Evolutionary conservation across 2,329 filamentous ascomycete genomes (phyloP).

Genomic region (Xylaria sp.): DNA sequence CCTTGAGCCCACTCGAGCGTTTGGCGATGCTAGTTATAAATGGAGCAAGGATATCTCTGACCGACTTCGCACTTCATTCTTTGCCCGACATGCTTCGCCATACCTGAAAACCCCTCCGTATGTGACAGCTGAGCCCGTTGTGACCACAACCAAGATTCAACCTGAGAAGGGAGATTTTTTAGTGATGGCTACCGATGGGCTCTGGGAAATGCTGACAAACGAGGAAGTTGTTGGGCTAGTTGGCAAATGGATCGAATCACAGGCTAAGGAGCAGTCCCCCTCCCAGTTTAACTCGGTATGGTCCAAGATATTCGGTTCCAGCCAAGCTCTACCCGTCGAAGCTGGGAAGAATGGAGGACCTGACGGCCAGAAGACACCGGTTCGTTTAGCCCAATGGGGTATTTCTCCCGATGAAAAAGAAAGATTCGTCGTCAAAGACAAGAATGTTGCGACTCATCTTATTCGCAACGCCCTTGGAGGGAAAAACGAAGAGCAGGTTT

Average conservation of each 20-base stretch:
- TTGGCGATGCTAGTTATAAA: slow-evolving; percentile 97
- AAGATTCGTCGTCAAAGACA: slow-evolving; percentile 93
- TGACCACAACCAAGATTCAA: slow-evolving; percentile 91
- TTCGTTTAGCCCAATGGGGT: slow-evolving; percentile 92
- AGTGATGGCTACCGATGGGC: slow-evolving; percentile 93
- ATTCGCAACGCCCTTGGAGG: slow-evolving; percentile 95
- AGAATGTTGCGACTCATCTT: slow-evolving; percentile 95
- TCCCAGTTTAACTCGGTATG: slow-evolving; percentile 77
- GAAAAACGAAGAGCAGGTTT: slow-evolving; percentile 92
- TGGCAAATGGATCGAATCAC: slow-evolving; percentile 93
- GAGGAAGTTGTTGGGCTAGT: slow-evolving; percentile 97
- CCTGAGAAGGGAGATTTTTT: slow-evolving; percentile 93
- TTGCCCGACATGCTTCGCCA: slow-evolving; percentile 80
- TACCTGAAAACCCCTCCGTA: slow-evolving; percentile 92
- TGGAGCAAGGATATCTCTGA: slow-evolving; percentile 89
- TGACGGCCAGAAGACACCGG: slow-evolving; percentile 84
- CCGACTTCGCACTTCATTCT: slow-evolving; percentile 85
- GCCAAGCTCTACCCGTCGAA: slow-evolving; percentile 79
- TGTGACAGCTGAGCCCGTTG: slow-evolving; percentile 93
- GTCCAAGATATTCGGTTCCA: slow-evolving; percentile 70
- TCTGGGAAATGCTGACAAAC: slow-evolving; percentile 99
- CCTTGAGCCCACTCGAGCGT: slow-evolving; percentile 91
- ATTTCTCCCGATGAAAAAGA: slow-evolving; percentile 77
- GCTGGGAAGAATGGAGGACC: slow-evolving; percentile 58
- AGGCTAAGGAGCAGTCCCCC: slow-evolving; percentile 61